phyloP scores from a whole-genome alignment of 2,329 filamentous ascomycete species.

The Colletotrichum sp. region DNA sequence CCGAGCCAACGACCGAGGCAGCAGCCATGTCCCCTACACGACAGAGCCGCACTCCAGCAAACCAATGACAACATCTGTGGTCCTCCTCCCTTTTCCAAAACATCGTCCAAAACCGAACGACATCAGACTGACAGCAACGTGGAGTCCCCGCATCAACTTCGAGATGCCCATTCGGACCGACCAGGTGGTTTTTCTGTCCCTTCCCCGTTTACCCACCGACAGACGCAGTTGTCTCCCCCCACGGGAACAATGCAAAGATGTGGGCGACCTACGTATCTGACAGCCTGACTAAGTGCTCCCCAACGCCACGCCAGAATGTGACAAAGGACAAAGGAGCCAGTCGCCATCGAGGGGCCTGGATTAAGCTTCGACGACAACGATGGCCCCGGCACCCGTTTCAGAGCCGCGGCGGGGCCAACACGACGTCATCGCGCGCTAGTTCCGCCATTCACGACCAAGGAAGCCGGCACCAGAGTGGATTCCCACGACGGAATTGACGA shows the following conservation, averaged over 20 bases:
- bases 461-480: not conserved
- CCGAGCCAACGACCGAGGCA: conserved; percentile 6
- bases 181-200: not conserved
- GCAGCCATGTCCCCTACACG: conserved; percentile 5
- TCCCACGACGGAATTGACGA: not conserved
- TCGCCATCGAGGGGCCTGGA: not conserved
- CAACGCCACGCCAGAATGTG: not conserved
- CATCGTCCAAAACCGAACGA: not conserved
- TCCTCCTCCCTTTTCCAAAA: not conserved
- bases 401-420: conserved; percentile 1
- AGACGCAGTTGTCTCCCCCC: not conserved
- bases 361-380: conserved; percentile 12
- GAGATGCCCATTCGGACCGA: conserved; percentile 8
- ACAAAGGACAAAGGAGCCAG: not conserved
- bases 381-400: conserved; percentile 13
- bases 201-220: not conserved
- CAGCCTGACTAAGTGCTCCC: not conserved
- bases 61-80: not conserved
- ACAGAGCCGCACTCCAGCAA: not conserved
- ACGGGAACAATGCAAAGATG: not conserved
- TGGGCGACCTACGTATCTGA: not conserved
- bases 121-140: conserved; percentile 12
- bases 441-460: not conserved
- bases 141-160: conserved; percentile 10
- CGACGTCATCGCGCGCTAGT: conserved; percentile 7